phyloP scores from a whole-genome alignment of 371 early-diverging fungal genomes.

The Batrachochytrium dendrobatidis region DNA sequence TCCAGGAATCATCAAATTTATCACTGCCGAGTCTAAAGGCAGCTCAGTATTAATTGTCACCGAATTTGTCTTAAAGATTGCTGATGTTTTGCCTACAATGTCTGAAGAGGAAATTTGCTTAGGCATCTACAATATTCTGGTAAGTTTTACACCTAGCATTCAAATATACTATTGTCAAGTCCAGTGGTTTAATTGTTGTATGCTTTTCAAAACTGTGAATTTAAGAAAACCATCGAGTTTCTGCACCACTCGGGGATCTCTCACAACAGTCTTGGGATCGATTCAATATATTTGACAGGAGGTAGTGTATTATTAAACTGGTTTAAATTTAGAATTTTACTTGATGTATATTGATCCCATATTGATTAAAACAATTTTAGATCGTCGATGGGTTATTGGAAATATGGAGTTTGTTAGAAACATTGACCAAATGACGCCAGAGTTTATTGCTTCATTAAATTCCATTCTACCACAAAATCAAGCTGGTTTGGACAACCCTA shows the following conservation, averaged over 20 bases:
- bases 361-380: background rate
- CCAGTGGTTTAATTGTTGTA: background rate
- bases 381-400: constrained; percentile 25
- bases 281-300: constrained; percentile 23
- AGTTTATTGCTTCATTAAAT: constrained; percentile 7
- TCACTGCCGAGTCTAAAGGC: constrained; percentile 12
- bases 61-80: constrained; percentile 26
- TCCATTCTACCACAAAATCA: constrained; percentile 6
- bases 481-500: constrained; percentile 21
- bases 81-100: constrained; percentile 8
- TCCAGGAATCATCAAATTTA: constrained; percentile 30
- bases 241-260: constrained; percentile 23
- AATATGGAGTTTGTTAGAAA: constrained; percentile 22
- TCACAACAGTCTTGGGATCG: constrained; percentile 30
- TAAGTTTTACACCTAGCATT: constrained; percentile 1
- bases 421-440: constrained; percentile 9
- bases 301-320: too few relatives aligned
- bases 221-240: constrained; percentile 27
- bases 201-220: too few relatives aligned
- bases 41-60: constrained; percentile 17
- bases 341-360: background rate
- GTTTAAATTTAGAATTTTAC: background rate
- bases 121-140: constrained; percentile 23
- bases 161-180: background rate
- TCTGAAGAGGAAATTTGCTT: constrained; percentile 21